A percentile compares a stretch with the other conserved stretches of the same genome.
Conservation (phyloP, 805 yeast species). For the Brettanomyces nanus region DNA sequence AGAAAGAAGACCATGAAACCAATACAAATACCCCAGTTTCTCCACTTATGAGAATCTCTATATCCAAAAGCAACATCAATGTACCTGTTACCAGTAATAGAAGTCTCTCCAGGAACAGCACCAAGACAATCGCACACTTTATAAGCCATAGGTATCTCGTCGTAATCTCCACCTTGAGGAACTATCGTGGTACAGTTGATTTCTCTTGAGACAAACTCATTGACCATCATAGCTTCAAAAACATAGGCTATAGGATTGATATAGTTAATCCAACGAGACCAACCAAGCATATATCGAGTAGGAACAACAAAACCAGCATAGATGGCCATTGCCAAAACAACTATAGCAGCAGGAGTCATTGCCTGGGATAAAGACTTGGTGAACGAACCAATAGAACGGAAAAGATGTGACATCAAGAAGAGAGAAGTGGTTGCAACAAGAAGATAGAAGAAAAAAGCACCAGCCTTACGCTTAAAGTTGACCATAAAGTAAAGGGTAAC, state of each 20-base stretch:
- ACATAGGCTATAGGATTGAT: slow-evolving; percentile 47
- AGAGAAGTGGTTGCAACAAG: slow-evolving; percentile 35
- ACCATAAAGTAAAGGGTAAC: slow-evolving; percentile 43
- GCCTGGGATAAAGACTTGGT: slow-evolving; percentile 40
- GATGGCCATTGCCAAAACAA: slow-evolving; percentile 39
- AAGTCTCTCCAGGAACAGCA: slow-evolving; percentile 39
- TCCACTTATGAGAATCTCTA: slow-evolving; percentile 57
- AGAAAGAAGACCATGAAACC: slow-evolving; percentile 49
- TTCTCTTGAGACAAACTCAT: slow-evolving; percentile 40
- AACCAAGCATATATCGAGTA: slow-evolving; percentile 44
- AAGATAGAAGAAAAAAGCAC: slow-evolving; percentile 44
- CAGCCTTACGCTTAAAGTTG: slow-evolving; percentile 40
- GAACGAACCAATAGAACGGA: slow-evolving; percentile 42
- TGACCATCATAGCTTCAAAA: slow-evolving; percentile 47
- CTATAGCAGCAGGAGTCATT: slow-evolving; percentile 47
- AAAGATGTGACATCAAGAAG: slow-evolving; percentile 43
- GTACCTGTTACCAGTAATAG: slow-evolving; percentile 51
- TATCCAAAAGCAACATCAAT: slow-evolving; percentile 40
- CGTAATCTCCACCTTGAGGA: slow-evolving; percentile 28
- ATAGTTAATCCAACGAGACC: slow-evolving; percentile 58
- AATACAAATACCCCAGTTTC: slow-evolving; percentile 61
- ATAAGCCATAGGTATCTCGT: slow-evolving; percentile 6
- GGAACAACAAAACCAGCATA: slow-evolving; percentile 53
- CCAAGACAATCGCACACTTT: slow-evolving; percentile 36
- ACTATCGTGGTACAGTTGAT: slow-evolving; percentile 36